A percentile compares a stretch with the other conserved stretches of the same genome.
Conservation (phyloP, 2,329 filamentous ascomycete species). For the Aspergillus caelatus region DNA sequence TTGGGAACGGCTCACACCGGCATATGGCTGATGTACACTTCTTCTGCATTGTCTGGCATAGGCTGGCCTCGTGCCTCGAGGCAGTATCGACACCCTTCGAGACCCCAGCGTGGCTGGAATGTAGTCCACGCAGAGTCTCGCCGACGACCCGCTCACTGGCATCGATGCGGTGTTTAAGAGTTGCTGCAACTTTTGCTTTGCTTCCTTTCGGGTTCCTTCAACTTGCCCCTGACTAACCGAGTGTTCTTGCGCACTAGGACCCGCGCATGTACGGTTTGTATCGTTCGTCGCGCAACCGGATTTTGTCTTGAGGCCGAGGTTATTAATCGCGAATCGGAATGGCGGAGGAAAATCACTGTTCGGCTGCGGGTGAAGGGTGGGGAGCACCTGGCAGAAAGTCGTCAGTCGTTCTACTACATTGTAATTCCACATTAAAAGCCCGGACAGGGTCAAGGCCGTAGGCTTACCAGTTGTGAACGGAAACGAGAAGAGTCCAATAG, state of each 20-base stretch:
- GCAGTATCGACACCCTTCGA: constrained; percentile 20
- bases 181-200: not conserved
- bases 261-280: not conserved
- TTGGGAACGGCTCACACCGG: not conserved
- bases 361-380: not conserved
- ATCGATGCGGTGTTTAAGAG: not conserved
- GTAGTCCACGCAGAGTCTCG: constrained; percentile 33
- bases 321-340: not conserved
- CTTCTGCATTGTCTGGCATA: constrained; percentile 24
- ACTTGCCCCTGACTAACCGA: not conserved
- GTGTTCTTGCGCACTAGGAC: not conserved
- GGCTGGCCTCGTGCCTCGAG: constrained; percentile 21
- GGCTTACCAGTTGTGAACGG: not conserved
- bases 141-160: constrained; percentile 35
- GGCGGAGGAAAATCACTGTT: not conserved
- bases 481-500: not conserved
- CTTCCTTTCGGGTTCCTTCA: not conserved
- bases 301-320: not conserved
- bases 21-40: constrained; percentile 15
- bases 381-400: too few species aligned
- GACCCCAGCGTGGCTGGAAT: constrained; percentile 30
- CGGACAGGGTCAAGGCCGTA: not conserved
- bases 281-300: not conserved
- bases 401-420: not conserved
- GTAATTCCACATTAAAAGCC: not conserved